Percentiles rank a stretch among this genome's conserved stretches.
These are phyloP conservation scores for Colletotrichum tabaci DNA, from an alignment of 2,329 filamentous ascomycete species.

Conservation along the genomic window DNA sequence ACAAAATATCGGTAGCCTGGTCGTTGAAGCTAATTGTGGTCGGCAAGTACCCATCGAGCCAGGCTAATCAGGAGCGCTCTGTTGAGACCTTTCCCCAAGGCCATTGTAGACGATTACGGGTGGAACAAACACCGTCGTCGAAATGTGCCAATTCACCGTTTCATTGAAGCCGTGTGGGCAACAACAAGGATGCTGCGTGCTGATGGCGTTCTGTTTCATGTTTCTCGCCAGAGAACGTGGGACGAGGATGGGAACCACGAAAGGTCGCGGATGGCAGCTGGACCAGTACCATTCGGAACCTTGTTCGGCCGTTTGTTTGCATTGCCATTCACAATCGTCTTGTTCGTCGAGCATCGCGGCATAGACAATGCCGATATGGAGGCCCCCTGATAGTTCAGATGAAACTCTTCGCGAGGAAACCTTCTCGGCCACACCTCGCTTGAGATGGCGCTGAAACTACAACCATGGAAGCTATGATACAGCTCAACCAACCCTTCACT, in stretches of 20 bases:
- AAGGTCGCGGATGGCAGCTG: not conserved
- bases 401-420: slow-evolving; percentile 23
- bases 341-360: not conserved
- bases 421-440: not conserved
- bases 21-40: not conserved
- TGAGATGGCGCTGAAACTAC: not conserved
- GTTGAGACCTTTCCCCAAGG: no score
- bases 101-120: not conserved
- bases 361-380: not conserved
- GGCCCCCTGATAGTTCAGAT: not conserved
- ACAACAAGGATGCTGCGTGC: not conserved
- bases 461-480: not conserved
- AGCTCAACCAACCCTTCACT: not conserved
- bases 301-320: not conserved
- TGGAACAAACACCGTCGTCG: not conserved
- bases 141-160: not conserved
- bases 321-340: not conserved
- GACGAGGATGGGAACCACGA: no score
- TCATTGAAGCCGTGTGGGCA: not conserved
- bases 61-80: not conserved
- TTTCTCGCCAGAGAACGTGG: not conserved
- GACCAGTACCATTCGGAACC: not conserved
- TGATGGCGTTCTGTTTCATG: not conserved
- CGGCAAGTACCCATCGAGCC: not conserved
- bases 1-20: not conserved